Conservation (phyloP, 2,329 filamentous ascomycete species). For the Phaeophleospora eucalypticola region DNA sequence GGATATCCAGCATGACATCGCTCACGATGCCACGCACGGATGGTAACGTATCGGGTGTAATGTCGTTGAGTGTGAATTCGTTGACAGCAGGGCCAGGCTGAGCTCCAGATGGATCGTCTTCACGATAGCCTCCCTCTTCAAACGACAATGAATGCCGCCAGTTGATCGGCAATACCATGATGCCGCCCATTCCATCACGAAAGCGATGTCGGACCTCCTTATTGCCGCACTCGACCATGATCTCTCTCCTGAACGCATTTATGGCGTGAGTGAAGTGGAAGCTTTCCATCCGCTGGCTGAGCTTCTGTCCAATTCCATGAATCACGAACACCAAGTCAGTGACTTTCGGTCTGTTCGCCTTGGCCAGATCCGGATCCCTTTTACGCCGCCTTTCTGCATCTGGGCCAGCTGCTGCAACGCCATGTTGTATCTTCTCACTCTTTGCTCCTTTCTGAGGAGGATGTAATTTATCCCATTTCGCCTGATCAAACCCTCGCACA, state of each 20-base stretch:
- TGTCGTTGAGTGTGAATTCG: slow-evolving; percentile 72
- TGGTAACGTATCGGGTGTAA: slow-evolving; percentile 85
- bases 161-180: slow-evolving; percentile 93
- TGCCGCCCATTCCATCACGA: slow-evolving; percentile 72
- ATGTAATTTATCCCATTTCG: slow-evolving; percentile 70
- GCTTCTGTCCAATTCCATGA: slow-evolving; percentile 94
- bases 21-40: slow-evolving; percentile 88
- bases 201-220: slow-evolving; percentile 71
- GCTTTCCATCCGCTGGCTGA: slow-evolving; percentile 89
- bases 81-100: slow-evolving; percentile 42
- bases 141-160: slow-evolving; percentile 88
- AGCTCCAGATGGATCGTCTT: slow-evolving; percentile 46
- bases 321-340: slow-evolving; percentile 87
- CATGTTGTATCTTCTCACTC: slow-evolving; percentile 41
- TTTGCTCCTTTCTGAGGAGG: slow-evolving; percentile 44
- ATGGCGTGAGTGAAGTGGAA: slow-evolving; percentile 97
- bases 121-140: slow-evolving; percentile 64
- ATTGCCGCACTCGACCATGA: slow-evolving; percentile 78
- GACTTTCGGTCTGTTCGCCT: slow-evolving; percentile 63
- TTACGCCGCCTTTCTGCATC: slow-evolving; percentile 38
- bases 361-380: slow-evolving; percentile 57
- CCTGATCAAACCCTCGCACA: slow-evolving; percentile 81
- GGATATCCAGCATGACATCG: slow-evolving; percentile 97
- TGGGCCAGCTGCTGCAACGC: slow-evolving; percentile 43
- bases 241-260: slow-evolving; percentile 78